phyloP scores from a whole-genome alignment of 306 rosid species.

The Cyclanthera cordifolia region DNA sequence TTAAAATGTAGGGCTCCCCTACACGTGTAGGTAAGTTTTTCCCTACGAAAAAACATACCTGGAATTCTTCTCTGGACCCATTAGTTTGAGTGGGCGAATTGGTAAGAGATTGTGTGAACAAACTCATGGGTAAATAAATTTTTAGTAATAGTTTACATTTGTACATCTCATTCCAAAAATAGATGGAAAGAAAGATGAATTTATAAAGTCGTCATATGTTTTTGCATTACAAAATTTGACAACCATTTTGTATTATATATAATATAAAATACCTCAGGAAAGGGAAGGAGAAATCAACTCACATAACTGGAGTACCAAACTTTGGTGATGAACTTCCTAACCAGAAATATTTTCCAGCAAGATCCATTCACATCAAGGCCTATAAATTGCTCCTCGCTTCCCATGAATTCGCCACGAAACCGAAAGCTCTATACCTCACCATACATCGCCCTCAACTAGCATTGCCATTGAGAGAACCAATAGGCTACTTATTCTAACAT shows the following conservation, averaged over 20 bases:
- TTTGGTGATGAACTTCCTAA: background rate
- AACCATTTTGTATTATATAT: conserved; percentile 8
- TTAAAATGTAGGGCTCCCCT: too few species aligned
- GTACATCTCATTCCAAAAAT: conserved; percentile 14
- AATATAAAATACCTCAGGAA: conserved; percentile 4
- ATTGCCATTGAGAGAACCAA: conserved; percentile 8
- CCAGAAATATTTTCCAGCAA: background rate
- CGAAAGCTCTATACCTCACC: conserved; percentile 10
- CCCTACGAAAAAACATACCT: conserved; percentile 2
- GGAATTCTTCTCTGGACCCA: background rate
- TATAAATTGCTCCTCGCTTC: conserved; percentile 1
- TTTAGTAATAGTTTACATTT: background rate
- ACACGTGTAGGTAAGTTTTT: too few species aligned
- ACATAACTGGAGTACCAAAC: background rate
- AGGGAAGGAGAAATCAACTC: background rate
- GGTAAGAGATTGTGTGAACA: background rate
- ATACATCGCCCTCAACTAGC: background rate
- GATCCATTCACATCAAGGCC: background rate
- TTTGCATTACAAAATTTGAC: conserved; percentile 17
- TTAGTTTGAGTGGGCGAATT: background rate
- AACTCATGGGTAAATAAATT: background rate
- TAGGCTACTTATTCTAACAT: conserved; percentile 5
- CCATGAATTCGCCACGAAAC: conserved; percentile 12
- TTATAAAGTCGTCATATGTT: conserved; percentile 8
- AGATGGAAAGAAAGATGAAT: conserved; percentile 2